These are phyloP conservation scores for Suillus variegatus DNA, from an alignment of 768 basidiomycete genomes.

Conservation along the genomic window DNA sequence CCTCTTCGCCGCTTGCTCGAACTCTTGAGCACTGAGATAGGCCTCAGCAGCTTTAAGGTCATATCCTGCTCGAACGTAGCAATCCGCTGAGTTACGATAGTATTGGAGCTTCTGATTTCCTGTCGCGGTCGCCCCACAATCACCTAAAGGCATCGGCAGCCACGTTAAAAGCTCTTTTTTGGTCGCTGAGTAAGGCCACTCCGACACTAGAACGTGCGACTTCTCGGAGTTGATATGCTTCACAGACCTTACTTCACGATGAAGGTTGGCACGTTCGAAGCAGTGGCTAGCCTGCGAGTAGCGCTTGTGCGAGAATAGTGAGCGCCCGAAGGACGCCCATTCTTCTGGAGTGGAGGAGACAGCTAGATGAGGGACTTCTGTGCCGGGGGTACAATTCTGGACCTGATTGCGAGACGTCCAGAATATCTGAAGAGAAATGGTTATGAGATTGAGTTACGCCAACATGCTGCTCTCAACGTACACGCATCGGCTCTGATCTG, in stretches of 20 bases:
- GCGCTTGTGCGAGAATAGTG: conserved; percentile 40
- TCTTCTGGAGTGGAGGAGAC: conserved; percentile 51
- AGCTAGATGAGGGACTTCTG: conserved; percentile 53
- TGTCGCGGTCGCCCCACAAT: too few relatives aligned
- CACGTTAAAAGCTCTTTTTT: conserved; percentile 11
- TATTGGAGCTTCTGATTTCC: too few relatives aligned
- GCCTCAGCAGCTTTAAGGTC: neutral
- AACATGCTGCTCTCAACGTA: conserved; percentile 26
- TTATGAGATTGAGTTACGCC: conserved; percentile 3
- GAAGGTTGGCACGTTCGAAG: conserved; percentile 47
- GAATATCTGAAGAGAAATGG: conserved; percentile 40
- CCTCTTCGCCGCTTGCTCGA: too few relatives aligned
- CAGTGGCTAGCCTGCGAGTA: conserved; percentile 54
- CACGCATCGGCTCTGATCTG: conserved; percentile 58
- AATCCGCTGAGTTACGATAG: conserved; percentile 39
- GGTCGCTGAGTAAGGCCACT: conserved; percentile 23
- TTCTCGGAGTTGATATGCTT: conserved; percentile 57
- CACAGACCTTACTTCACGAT: conserved; percentile 46
- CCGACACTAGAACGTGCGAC: conserved; percentile 40
- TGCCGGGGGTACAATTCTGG: conserved; percentile 50
- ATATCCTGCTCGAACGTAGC: conserved; percentile 43
- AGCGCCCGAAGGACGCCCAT: conserved; percentile 43
- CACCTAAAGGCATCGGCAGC: too few relatives aligned
- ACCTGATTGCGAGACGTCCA: conserved; percentile 52
- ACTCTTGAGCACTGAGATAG: too few relatives aligned